phyloP scores from a whole-genome alignment of 1,139 yeast species.

The Hemisphaericaspora lyxosophila region DNA sequence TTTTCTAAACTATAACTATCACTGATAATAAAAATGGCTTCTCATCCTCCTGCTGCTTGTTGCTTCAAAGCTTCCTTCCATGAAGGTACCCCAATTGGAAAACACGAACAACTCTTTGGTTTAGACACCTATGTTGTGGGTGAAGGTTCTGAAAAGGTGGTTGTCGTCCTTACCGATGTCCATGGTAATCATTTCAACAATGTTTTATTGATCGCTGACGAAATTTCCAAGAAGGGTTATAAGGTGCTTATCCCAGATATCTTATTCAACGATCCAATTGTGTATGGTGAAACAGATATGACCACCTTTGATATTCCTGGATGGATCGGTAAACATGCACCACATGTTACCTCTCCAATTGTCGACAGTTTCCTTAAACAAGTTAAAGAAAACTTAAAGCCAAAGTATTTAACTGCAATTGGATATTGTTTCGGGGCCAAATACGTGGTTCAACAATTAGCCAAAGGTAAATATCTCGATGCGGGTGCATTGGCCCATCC shows the following conservation, averaged over 20 bases:
- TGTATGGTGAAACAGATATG: slow-evolving; percentile 6
- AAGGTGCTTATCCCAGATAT: slow-evolving; percentile 74
- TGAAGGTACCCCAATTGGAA: slow-evolving; percentile 53
- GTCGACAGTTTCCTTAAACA: slow-evolving; percentile 43
- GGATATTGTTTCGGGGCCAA: slow-evolving; percentile 91
- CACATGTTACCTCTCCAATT: slow-evolving; percentile 42
- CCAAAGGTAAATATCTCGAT: slow-evolving; percentile 46
- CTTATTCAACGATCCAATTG: slow-evolving; percentile 54
- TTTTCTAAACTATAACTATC: no score
- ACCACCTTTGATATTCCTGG: slow-evolving; percentile 32
- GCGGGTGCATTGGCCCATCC: slow-evolving; percentile 83
- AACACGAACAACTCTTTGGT: slow-evolving; percentile 41
- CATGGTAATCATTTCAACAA: slow-evolving; percentile 62
- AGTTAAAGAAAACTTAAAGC: slow-evolving; percentile 44
- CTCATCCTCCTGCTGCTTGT: slow-evolving; percentile 53
- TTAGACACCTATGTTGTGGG: slow-evolving; percentile 60
- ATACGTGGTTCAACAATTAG: slow-evolving; percentile 54
- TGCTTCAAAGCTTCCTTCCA: slow-evolving; percentile 46
- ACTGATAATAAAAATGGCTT: slow-evolving; percentile 56
- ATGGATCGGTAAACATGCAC: slow-evolving; percentile 59
- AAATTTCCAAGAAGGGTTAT: slow-evolving; percentile 54
- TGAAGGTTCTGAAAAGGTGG: slow-evolving; percentile 35
- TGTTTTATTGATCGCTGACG: slow-evolving; percentile 65
- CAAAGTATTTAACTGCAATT: slow-evolving; percentile 55
- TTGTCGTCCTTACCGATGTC: slow-evolving; percentile 69